Evolutionary conservation across 352 stramenopile genomes (phyloP).

Genomic region (Saprolegnia diclina): DNA sequence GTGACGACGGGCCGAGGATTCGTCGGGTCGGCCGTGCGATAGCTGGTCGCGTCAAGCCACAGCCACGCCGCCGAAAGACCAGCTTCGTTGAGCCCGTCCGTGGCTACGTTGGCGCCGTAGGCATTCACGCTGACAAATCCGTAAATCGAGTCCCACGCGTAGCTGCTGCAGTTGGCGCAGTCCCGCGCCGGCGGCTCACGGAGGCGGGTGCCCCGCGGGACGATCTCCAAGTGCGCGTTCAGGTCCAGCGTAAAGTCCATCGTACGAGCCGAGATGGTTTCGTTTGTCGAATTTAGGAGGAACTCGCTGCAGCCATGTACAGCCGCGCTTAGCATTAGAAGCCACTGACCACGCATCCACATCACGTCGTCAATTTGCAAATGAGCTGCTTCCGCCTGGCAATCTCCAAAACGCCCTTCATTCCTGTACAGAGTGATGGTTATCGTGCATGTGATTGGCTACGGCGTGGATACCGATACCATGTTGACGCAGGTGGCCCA

Average conservation of each 20-base stretch:
- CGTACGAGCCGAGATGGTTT: slow-evolving; percentile 40
- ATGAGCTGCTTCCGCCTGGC: no score
- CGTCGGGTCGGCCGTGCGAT: slow-evolving; percentile 35
- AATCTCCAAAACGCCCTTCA: no score
- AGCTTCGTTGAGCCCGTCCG: slow-evolving; percentile 48
- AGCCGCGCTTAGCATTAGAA: no score
- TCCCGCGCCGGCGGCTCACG: slow-evolving; percentile 36
- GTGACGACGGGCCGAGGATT: slow-evolving; percentile 40
- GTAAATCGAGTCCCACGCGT: slow-evolving; percentile 36
- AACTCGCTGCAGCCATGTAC: slow-evolving; percentile 47
- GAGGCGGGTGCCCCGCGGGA: slow-evolving; percentile 41
- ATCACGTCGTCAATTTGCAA: no score
- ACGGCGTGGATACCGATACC: no score
- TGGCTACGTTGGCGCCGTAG: slow-evolving; percentile 42
- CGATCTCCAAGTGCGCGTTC: slow-evolving; percentile 38
- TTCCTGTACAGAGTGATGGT: no score
- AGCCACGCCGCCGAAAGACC: slow-evolving; percentile 50
- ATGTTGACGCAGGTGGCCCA: no score
- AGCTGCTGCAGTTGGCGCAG: slow-evolving; percentile 37
- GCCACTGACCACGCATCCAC: no score
- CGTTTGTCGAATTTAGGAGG: slow-evolving; percentile 34
- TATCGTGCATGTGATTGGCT: no score
- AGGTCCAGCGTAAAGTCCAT: slow-evolving; percentile 57
- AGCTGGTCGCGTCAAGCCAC: slow-evolving; percentile 44
- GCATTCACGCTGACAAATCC: slow-evolving; percentile 51